Conservation (phyloP, 1,284 basidiomycete genomes). For the Mycosarcoma mackinlayi region DNA sequence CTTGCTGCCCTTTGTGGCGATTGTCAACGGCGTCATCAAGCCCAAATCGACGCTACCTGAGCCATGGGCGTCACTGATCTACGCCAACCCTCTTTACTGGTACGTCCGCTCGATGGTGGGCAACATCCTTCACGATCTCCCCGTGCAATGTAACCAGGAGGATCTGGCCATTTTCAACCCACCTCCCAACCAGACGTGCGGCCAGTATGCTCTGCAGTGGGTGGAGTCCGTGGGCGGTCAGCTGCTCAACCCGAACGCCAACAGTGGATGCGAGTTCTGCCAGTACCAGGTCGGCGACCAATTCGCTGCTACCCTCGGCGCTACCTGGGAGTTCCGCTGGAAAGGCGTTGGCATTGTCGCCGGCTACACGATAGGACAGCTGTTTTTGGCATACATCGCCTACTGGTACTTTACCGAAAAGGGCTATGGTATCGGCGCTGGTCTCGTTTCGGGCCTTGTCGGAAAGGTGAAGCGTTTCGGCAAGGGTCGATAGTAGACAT, state of each 20-base stretch:
- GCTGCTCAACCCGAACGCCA: constrained; percentile 41
- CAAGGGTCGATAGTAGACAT: constrained; percentile 20
- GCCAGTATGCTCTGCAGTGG: constrained; percentile 53
- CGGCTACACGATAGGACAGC: constrained; percentile 46
- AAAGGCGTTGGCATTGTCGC: constrained; percentile 50
- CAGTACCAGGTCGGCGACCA: constrained; percentile 52
- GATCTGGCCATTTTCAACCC: constrained; percentile 58
- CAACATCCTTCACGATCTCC: constrained; percentile 53
- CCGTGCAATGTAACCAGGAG: constrained; percentile 50
- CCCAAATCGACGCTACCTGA: constrained; percentile 52
- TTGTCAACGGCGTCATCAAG: constrained; percentile 68
- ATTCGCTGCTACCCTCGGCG: constrained; percentile 41
- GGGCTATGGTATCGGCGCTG: constrained; percentile 41
- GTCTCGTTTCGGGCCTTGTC: constrained; percentile 14
- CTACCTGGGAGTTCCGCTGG: constrained; percentile 56
- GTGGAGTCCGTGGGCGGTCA: constrained; percentile 38
- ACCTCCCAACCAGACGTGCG: constrained; percentile 52
- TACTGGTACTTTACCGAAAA: constrained; percentile 57
- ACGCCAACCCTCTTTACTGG: constrained; percentile 58
- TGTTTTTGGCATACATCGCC: constrained; percentile 33
- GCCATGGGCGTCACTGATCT: constrained; percentile 58
- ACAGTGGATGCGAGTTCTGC: constrained; percentile 46
- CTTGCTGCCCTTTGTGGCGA: constrained; percentile 66
- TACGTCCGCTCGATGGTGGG: constrained; percentile 60
- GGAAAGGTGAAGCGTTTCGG: constrained; percentile 21